Evolutionary conservation across 305 asterid genomes (phyloP).

Genomic region (Fraxinus sp.): DNA sequence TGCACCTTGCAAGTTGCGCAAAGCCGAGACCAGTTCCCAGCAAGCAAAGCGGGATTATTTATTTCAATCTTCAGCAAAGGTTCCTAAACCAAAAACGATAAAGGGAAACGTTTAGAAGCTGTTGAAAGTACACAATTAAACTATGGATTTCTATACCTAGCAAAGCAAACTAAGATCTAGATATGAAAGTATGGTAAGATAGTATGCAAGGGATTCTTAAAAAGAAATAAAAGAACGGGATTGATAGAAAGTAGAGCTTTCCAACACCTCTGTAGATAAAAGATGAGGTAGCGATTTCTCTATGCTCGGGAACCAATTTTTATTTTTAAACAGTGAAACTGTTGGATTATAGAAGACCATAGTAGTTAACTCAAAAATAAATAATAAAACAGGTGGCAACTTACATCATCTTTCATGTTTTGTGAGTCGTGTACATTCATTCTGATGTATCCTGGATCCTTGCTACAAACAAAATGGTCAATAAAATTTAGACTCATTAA

Average conservation of each 20-base stretch:
- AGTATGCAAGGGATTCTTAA: not conserved
- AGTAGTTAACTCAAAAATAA: not conserved
- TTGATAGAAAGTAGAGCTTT: not conserved
- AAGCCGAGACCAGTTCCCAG: conserved; percentile 97
- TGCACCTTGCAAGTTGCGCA: conserved; percentile 97
- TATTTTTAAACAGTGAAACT: not conserved
- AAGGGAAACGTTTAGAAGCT: not conserved
- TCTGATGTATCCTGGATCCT: conserved; percentile 90
- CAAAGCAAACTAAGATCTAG: not conserved
- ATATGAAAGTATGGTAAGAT: conserved; percentile 10
- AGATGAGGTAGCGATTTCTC: not conserved
- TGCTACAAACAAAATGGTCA: conserved; percentile 49
- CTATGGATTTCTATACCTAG: not conserved
- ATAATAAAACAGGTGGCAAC: conserved; percentile 24
- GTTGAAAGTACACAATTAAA: not conserved
- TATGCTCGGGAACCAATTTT: conserved; percentile 7
- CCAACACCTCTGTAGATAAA: not conserved
- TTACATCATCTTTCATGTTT: conserved; percentile 83
- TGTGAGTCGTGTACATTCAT: conserved; percentile 56
- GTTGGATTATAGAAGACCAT: not conserved
- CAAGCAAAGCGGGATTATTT: conserved; percentile 81
- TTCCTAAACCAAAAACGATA: conserved; percentile 46
- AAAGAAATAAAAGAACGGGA: not conserved
- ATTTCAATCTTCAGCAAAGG: conserved; percentile 81
- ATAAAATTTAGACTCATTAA: conserved; percentile 14